Evolutionary conservation across 2,329 filamentous ascomycete genomes (phyloP), one percentile per base, ranked within the genome.

Genomic region (Podosphaera aphanis): DNA sequence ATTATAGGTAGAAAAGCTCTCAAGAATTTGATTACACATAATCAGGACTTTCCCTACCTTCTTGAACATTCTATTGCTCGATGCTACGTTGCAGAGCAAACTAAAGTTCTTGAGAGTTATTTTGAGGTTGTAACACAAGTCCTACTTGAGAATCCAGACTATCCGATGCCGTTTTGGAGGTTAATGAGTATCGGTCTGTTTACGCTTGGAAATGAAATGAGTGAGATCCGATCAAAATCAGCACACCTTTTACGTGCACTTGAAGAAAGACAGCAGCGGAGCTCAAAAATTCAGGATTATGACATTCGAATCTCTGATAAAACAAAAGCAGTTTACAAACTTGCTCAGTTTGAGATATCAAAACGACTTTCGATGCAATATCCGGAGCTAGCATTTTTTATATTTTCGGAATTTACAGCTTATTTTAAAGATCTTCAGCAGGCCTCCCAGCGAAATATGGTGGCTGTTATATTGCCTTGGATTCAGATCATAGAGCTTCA

Each of bases 291-390:
- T 5, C 84, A 93, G 58, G 90, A 98, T 59, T 92, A 94, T 48
- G 90, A 98, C 56, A 95, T 98, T 55, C 94, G 86, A 59, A 90
- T 98, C 48, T 92, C 88, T 0, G 92, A 98, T 63, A 95, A 94
- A 63, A 98, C 92, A 0, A 93, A 93, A 52, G 86, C 88, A 0
- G 88, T 98, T 2, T 98, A 95, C 63, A 98, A 98, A 63, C 69
- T 92, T 39, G 90, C 92, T 0, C 90, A 98, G 58, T 95, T 94
- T 52, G 88, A 95, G 58, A 92, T 93, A 19, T 95, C 90, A 0
- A 85, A 88, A 56, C 73, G 86, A 18, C 70, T 98, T 35, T 82
- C 86, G 1, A 83, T 83, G 56, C 83, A 92, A 51, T 83, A 98
- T 59, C 74, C 82, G 0, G 85, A 93, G 52, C 64, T 93, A 36